Evolutionary conservation across 108 stramenopile species (phyloP).

Genomic region (Nitzschia sp.): DNA sequence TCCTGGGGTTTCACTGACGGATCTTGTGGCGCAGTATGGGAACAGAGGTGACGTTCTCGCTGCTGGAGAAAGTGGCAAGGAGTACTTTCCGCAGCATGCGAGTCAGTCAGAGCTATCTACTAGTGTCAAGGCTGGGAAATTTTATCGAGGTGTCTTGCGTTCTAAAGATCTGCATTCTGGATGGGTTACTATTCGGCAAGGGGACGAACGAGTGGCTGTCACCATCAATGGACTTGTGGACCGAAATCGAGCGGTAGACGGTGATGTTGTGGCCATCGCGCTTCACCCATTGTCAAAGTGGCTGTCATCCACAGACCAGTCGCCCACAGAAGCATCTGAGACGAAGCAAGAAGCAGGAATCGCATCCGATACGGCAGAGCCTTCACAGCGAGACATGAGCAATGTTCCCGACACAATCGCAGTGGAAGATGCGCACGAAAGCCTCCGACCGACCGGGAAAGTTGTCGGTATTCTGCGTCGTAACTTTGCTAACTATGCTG

Average conservation of each 20-base stretch:
- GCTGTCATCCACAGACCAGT: constrained; percentile 33
- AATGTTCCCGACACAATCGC: constrained; percentile 62
- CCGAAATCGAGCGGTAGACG: constrained; percentile 96
- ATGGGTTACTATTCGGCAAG: constrained; percentile 74
- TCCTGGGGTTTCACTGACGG: constrained; percentile 62
- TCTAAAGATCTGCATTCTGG: constrained; percentile 42
- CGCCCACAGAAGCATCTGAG: background rate
- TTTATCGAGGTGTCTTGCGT: constrained; percentile 71
- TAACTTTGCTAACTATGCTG: constrained; percentile 74
- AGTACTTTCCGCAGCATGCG: constrained; percentile 61
- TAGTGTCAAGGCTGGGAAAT: constrained; percentile 66
- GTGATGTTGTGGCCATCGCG: constrained; percentile 94
- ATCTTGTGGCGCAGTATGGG: constrained; percentile 77
- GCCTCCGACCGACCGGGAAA: constrained; percentile 72
- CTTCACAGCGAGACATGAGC: constrained; percentile 56
- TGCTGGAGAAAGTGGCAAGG: constrained; percentile 6
- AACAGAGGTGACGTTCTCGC: background rate
- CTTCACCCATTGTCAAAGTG: constrained; percentile 65
- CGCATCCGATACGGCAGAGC: constrained; percentile 74
- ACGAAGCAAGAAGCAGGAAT: constrained; percentile 48
- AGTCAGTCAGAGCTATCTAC: constrained; percentile 51
- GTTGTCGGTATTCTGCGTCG: constrained; percentile 89
- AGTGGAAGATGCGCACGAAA: constrained; percentile 29
- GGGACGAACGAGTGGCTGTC: constrained; percentile 79
- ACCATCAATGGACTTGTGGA: constrained; percentile 55